These are phyloP conservation scores for Phytophthora chlamydospora DNA, from an alignment of 352 stramenopile genomes.

Conservation along the genomic window DNA sequence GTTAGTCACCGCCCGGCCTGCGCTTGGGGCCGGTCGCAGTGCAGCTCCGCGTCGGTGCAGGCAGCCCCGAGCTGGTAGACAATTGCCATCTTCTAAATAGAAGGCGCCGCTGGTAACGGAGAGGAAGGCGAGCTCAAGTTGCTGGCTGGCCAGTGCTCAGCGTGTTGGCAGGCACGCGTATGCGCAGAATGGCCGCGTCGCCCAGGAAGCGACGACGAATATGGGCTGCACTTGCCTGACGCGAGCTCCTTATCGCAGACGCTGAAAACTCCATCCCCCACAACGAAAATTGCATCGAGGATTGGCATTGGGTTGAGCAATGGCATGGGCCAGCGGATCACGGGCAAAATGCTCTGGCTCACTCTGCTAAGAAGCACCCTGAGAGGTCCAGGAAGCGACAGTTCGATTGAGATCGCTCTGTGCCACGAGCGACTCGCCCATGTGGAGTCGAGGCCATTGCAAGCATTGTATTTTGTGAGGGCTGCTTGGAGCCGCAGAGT, in stretches of 20 bases:
- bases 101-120: slow-evolving; percentile 23
- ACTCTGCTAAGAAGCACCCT: slow-evolving; percentile 24
- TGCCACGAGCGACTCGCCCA: slow-evolving; percentile 24
- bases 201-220: slow-evolving; percentile 1
- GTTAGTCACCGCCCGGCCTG: slow-evolving; percentile 25
- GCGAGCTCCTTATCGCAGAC: slow-evolving; percentile 11
- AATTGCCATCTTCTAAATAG: slow-evolving; percentile 23
- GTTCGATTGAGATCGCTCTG: slow-evolving; percentile 16
- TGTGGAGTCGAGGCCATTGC: slow-evolving; percentile 15
- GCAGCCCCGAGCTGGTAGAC: neutral
- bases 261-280: slow-evolving; percentile 16
- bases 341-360: slow-evolving; percentile 6
- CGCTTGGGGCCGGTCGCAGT: slow-evolving; percentile 10
- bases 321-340: neutral
- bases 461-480: neutral
- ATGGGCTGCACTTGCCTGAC: slow-evolving; percentile 9
- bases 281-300: neutral
- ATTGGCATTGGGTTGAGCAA: neutral
- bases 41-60: slow-evolving; percentile 10
- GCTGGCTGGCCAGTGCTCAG: slow-evolving; percentile 22
- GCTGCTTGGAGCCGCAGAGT: slow-evolving; percentile 12
- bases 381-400: slow-evolving; percentile 16
- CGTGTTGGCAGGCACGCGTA: neutral
- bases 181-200: neutral
- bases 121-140: slow-evolving; percentile 16